These are phyloP conservation scores for Royoungia palumana DNA, from an alignment of 768 basidiomycete species.

Conservation along the genomic window DNA sequence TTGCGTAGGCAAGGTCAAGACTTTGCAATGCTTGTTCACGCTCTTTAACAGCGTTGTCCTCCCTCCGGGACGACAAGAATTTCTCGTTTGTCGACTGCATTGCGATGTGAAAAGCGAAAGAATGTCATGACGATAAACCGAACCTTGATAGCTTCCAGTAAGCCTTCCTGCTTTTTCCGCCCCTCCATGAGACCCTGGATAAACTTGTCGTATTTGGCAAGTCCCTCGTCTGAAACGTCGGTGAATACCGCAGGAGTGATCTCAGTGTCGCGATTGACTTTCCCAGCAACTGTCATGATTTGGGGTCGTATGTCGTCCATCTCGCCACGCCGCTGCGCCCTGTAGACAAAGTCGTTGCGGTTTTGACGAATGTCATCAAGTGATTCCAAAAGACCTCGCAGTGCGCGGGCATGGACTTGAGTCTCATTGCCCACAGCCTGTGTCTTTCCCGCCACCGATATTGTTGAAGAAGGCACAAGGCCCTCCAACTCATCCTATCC, in stretches of 20 bases:
- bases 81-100: conserved; percentile 60
- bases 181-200: conserved; percentile 54
- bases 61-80: conserved; percentile 74
- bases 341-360: conserved; percentile 58
- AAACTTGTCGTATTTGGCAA: conserved; percentile 79
- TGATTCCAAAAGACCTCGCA: conserved; percentile 74
- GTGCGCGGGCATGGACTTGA: conserved; percentile 59
- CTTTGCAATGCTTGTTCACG: conserved; percentile 80
- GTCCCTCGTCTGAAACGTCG: conserved; percentile 70
- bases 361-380: conserved; percentile 68
- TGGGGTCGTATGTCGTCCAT: conserved; percentile 71
- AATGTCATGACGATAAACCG: conserved; percentile 10
- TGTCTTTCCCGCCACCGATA: conserved; percentile 28
- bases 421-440: conserved; percentile 47
- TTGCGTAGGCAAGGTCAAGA: conserved; percentile 81
- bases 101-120: neutral
- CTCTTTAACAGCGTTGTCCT: conserved; percentile 73
- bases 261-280: conserved; percentile 63
- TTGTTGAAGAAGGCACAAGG: conserved; percentile 65
- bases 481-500: conserved; percentile 61
- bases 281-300: conserved; percentile 62
- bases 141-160: conserved; percentile 71
- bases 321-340: conserved; percentile 58
- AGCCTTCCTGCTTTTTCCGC: conserved; percentile 57
- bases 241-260: conserved; percentile 87